These are phyloP conservation scores for Davidsoniella neocaledoniae DNA, from an alignment of 2,329 filamentous ascomycete species.

Conservation along the genomic window DNA sequence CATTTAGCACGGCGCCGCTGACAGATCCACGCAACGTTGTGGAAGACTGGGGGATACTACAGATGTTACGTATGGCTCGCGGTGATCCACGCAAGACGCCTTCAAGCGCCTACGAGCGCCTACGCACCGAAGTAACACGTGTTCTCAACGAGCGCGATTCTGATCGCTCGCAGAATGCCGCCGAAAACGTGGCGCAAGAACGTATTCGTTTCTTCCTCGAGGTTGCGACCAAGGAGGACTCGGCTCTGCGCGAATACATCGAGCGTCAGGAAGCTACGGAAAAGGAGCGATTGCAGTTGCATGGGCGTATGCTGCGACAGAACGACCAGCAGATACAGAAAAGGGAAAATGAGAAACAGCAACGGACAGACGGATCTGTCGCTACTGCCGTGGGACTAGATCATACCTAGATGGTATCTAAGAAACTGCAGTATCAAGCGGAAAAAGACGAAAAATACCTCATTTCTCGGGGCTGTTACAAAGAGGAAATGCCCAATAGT, in stretches of 20 bases:
- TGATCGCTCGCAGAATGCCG: conserved; percentile 14
- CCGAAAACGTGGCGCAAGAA: conserved; percentile 14
- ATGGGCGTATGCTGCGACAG: too few species aligned
- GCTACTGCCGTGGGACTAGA: too few species aligned
- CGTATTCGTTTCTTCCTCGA: conserved; percentile 17
- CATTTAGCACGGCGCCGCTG: conserved; percentile 17
- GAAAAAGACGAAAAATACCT: too few species aligned
- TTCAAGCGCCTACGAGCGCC: conserved; percentile 15
- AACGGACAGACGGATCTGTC: too few species aligned
- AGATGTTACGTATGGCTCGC: conserved; percentile 17
- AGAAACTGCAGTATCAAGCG: too few species aligned
- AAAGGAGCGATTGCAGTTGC: too few species aligned
- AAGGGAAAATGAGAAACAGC: not conserved
- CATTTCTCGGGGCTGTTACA: too few species aligned
- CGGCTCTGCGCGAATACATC: conserved; percentile 12
- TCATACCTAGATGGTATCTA: too few species aligned
- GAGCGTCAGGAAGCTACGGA: not conserved
- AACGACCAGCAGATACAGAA: not conserved
- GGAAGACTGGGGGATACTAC: conserved; percentile 20
- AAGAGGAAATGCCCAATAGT: too few species aligned
- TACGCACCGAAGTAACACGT: conserved; percentile 20
- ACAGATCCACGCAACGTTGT: conserved; percentile 17
- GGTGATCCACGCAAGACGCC: conserved; percentile 13
- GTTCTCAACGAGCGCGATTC: conserved; percentile 22
- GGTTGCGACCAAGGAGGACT: conserved; percentile 16